Percentiles rank a stretch among this genome's conserved stretches.
Evolutionary conservation across 805 yeast genomes (phyloP).

Genomic region (Starmerella lactis-condensi): DNA sequence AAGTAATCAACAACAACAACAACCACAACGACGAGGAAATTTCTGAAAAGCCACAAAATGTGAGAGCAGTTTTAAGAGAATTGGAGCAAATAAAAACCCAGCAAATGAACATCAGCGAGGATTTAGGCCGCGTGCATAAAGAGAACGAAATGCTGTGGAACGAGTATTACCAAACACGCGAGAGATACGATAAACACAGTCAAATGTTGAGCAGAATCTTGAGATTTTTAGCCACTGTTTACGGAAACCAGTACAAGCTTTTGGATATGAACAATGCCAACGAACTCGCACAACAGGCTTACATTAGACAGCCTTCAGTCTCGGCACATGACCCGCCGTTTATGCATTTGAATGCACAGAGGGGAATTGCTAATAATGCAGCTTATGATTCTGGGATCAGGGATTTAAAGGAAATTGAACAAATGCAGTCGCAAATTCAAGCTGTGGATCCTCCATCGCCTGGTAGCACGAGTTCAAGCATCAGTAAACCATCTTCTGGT

Average conservation of each 20-base stretch:
- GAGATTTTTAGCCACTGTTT: conserved; percentile 68
- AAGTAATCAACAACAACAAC: not conserved
- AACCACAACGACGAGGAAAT: not conserved
- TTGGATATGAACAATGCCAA: conserved; percentile 19
- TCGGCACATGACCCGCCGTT: too few relatives aligned
- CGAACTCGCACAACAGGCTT: too few relatives aligned
- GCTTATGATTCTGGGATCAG: conserved; percentile 7
- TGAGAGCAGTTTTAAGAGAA: conserved; percentile 43
- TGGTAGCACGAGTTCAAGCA: not conserved
- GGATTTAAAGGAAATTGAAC: conserved; percentile 17
- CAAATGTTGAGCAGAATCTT: conserved; percentile 75
- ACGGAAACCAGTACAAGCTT: conserved; percentile 43
- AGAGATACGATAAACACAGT: conserved; percentile 67
- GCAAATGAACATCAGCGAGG: conserved; percentile 69
- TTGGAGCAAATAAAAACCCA: conserved; percentile 57
- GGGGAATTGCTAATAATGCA: too few relatives aligned
- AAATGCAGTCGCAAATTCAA: conserved; percentile 16
- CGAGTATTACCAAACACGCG: conserved; percentile 67
- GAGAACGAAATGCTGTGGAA: conserved; percentile 88
- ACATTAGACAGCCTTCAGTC: too few relatives aligned
- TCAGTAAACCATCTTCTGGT: too few relatives aligned
- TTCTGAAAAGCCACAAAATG: conserved; percentile 22
- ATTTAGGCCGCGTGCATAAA: conserved; percentile 58
- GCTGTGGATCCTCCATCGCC: conserved; percentile 4
- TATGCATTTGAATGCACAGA: too few relatives aligned